These are phyloP conservation scores for Sugiyamaella novakii DNA, from an alignment of 1,139 yeast species.

Conservation along the genomic window DNA sequence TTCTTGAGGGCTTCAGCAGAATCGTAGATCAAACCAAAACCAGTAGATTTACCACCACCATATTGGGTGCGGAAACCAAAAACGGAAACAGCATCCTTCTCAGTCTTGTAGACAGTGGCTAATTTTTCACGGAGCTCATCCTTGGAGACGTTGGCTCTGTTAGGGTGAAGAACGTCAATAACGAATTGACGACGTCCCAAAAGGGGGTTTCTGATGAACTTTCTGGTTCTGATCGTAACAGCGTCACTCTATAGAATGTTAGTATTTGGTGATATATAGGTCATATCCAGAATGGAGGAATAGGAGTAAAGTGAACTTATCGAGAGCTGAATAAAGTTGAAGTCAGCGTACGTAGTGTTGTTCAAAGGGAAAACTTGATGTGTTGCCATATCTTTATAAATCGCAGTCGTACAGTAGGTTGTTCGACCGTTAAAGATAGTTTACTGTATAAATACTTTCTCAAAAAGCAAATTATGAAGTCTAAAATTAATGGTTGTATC, in stretches of 20 bases:
- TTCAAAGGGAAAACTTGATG: no score
- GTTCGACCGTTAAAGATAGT: no score
- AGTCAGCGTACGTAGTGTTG: no score
- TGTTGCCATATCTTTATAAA: no score
- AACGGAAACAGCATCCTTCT: conserved; percentile 97
- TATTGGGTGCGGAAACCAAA: conserved; percentile 99
- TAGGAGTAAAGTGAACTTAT: no score
- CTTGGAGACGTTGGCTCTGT: conserved; percentile 99
- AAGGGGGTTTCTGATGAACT: conserved; percentile 99
- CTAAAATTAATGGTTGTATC: no score
- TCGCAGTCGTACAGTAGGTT: no score
- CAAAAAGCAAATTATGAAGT: no score
- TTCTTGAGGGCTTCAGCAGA: conserved; percentile 97
- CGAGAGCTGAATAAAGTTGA: no score
- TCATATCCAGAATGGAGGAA: no score
- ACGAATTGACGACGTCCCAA: conserved; percentile 99
- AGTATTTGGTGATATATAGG: conserved; percentile 9
- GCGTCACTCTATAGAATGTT: conserved; percentile 75
- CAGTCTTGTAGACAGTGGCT: conserved; percentile 96
- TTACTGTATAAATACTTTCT: no score
- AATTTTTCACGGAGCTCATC: conserved; percentile 98
- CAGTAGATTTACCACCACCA: conserved; percentile 99
- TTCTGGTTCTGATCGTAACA: conserved; percentile 99
- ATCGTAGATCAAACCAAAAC: conserved; percentile 99
- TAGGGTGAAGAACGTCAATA: conserved; percentile 99